Evolutionary conservation across 2,329 filamentous ascomycete genomes (phyloP).

Genomic region (Fusarium zealandicum): DNA sequence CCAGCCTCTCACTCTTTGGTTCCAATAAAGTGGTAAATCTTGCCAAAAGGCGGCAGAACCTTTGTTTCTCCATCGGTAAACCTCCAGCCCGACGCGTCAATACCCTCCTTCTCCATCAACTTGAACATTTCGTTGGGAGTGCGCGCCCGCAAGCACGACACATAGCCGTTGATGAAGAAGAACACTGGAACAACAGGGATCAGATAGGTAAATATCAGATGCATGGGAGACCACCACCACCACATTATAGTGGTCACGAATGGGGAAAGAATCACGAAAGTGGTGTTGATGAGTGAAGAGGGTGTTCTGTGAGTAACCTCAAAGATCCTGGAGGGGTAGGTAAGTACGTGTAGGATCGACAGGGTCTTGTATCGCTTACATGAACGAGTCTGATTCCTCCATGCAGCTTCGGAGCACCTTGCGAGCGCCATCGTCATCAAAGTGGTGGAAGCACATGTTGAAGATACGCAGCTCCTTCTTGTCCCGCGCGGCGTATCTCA

Average conservation of each 20-base stretch:
- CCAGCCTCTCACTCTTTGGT: conserved; percentile 10
- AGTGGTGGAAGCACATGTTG: conserved; percentile 38
- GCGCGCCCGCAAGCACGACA: conserved; percentile 28
- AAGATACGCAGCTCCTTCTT: conserved; percentile 36
- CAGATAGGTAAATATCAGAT: conserved; percentile 33
- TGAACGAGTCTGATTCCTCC: conserved; percentile 31
- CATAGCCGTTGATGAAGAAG: conserved; percentile 36
- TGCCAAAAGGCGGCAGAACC: conserved; percentile 33
- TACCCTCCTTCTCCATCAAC: conserved; percentile 28
- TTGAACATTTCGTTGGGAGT: conserved; percentile 27
- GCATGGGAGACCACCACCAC: conserved; percentile 34
- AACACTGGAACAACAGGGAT: conserved; percentile 30
- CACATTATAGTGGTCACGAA: conserved; percentile 32
- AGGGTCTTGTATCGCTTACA: conserved; percentile 8
- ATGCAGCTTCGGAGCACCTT: conserved; percentile 34
- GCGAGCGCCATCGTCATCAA: conserved; percentile 33
- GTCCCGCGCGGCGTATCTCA: conserved; percentile 20
- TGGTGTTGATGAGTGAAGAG: conserved; percentile 32
- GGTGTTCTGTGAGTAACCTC: conserved; percentile 34
- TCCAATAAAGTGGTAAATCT: conserved; percentile 34
- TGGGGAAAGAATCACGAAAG: conserved; percentile 31
- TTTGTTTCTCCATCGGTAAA: conserved; percentile 31
- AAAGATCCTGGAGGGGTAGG: conserved; percentile 24
- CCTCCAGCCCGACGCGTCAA: conserved; percentile 26
- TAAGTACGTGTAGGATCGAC: neutral